Evolutionary conservation across 345 rosid genomes (phyloP), one percentile per base, ranked within the genome.

Genomic region (Populus euphratica): DNA sequence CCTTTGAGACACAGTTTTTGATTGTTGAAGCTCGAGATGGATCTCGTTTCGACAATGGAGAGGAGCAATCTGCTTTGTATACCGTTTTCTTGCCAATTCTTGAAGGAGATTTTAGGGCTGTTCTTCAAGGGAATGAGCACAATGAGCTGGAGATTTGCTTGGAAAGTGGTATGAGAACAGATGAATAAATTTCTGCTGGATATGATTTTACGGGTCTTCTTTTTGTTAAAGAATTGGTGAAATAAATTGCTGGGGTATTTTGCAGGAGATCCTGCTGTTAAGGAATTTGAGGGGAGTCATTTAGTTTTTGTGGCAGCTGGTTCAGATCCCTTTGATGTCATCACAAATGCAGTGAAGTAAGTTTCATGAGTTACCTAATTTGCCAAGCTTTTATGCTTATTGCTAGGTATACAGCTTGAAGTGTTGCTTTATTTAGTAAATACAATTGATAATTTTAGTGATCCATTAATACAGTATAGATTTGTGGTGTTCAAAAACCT

Each of bases 91-190:
- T 87, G 77, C 94, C 91, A 3, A 86, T 89, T 70, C 87, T 91
- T 0, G 92, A 89, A 75, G 94, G 92, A 17, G 88, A 89, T 79
- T 91, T 91, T 86, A 83, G 91, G 77, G 92, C 90, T 31, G 92
- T 88, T 75, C 88, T 91, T 68, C 91, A 91, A 65, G 92, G 92
- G 78, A 89, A 91, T 73, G 89, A 86, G 39, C 79, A 49, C 4
- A 81, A 89, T 25, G 91, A 89, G 85, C 35, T 91, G 81, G 94
- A 91, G 82, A 86, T 91, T 62, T 89, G 90, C 76, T 77, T 90
- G 67, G 94, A 90, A 83, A 90, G 94, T 70, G 94, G 94, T 89
- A 81, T 18, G 52, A 17, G 62, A 14, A 69, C 29, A 29, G 27
- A 56, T 47, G 17, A 1, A 27, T 25, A 67, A 33, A 5, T 36